These are phyloP conservation scores for Phytophthora aleatoria DNA, from an alignment of 352 stramenopile species.

Conservation along the genomic window DNA sequence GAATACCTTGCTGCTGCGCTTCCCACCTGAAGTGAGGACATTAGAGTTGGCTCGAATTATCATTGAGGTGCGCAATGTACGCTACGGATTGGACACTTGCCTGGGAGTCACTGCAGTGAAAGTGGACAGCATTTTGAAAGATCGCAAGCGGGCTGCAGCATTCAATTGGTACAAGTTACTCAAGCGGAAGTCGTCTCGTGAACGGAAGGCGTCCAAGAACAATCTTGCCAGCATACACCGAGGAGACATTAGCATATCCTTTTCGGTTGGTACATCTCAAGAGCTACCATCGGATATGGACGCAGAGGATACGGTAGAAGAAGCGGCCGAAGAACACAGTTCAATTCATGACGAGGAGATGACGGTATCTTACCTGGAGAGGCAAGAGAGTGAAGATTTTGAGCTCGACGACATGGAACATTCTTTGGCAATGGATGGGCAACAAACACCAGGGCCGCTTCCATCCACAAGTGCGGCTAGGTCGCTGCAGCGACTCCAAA, in stretches of 20 bases:
- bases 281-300: slow-evolving; percentile 74
- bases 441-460: slow-evolving; percentile 44
- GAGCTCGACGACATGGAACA: slow-evolving; percentile 52
- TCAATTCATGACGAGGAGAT: slow-evolving; percentile 32
- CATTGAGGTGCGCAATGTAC: slow-evolving; percentile 87
- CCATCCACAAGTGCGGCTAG: slow-evolving; percentile 58
- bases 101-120: slow-evolving; percentile 85
- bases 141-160: slow-evolving; percentile 69
- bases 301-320: slow-evolving; percentile 33
- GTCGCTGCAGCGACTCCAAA: slow-evolving; percentile 74
- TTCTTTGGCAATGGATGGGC: slow-evolving; percentile 32
- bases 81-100: slow-evolving; percentile 85
- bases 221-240: slow-evolving; percentile 65
- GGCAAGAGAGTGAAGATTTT: slow-evolving; percentile 46
- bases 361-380: slow-evolving; percentile 32
- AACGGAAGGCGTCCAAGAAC: slow-evolving; percentile 48
- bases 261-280: slow-evolving; percentile 87
- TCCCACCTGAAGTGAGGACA: slow-evolving; percentile 62
- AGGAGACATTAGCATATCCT: slow-evolving; percentile 77
- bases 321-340: slow-evolving; percentile 33
- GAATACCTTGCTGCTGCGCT: slow-evolving; percentile 79
- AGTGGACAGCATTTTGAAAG: slow-evolving; percentile 79
- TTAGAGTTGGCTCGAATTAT: slow-evolving; percentile 80
- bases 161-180: slow-evolving; percentile 91
- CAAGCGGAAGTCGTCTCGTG: slow-evolving; percentile 75